phyloP scores from a whole-genome alignment of 2,329 filamentous ascomycete genomes.

The Clarireedia monteithiana region DNA sequence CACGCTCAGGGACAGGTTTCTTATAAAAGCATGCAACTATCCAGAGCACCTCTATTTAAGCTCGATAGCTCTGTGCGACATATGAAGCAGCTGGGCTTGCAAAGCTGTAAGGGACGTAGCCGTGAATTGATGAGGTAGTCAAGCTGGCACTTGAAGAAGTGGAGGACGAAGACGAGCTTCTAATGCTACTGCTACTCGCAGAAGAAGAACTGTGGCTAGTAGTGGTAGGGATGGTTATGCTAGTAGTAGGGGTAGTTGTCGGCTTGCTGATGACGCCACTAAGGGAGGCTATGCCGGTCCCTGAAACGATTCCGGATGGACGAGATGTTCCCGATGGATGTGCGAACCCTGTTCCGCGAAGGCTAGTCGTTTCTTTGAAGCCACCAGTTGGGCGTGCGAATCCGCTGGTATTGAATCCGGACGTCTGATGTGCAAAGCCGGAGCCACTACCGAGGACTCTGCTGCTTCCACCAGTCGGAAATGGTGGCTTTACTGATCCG shows the following conservation, averaged over 20 bases:
- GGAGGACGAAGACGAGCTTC: background rate
- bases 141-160: background rate
- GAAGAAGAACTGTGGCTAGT: background rate
- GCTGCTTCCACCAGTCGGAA: slow-evolving; percentile 1
- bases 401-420: background rate
- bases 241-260: background rate
- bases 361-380: background rate
- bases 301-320: background rate
- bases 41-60: background rate
- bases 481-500: background rate
- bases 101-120: slow-evolving; percentile 3
- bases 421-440: background rate
- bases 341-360: background rate
- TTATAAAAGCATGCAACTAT: background rate
- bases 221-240: no score
- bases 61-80: background rate
- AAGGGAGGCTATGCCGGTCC: background rate
- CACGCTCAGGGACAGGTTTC: background rate
- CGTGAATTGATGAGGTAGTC: background rate
- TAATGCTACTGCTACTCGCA: background rate
- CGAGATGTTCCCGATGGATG: background rate
- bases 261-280: background rate
- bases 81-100: slow-evolving; percentile 1
- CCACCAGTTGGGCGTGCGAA: background rate
- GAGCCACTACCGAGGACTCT: background rate